These are phyloP conservation scores for Fragaria ananassa DNA, from an alignment of 306 rosid species.

Conservation along the genomic window DNA sequence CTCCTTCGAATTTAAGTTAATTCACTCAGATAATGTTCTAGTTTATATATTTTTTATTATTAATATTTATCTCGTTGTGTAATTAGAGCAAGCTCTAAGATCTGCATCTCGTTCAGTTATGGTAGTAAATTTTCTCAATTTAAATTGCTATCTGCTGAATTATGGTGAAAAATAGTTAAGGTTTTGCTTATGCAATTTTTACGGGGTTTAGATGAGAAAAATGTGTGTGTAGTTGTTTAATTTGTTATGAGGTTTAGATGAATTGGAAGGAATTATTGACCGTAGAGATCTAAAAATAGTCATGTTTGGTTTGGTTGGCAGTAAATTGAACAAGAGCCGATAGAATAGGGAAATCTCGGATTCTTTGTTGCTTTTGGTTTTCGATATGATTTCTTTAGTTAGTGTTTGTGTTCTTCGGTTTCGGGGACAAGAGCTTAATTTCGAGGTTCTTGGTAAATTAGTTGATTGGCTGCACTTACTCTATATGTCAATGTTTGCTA, in stretches of 20 bases:
- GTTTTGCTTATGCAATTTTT: not conserved
- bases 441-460: not conserved
- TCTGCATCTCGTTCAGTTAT: not conserved
- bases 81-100: not conserved
- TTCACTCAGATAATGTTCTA: not conserved
- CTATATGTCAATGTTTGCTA: not conserved
- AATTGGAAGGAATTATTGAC: not conserved
- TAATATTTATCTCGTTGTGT: not conserved
- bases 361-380: not conserved
- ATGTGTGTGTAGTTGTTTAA: no score
- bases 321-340: not conserved
- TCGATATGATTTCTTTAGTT: not conserved
- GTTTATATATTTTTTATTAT: not conserved
- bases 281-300: not conserved
- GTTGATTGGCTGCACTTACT: not conserved
- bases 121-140: not conserved
- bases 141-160: not conserved
- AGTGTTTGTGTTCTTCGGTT: not conserved
- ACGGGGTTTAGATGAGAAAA: not conserved
- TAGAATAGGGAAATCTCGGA: not conserved
- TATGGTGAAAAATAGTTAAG: not conserved
- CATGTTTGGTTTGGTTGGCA: not conserved
- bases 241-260: not conserved
- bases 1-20: not conserved
- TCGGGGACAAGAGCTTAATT: not conserved